phyloP scores from a whole-genome alignment of 139 green algal species.

The Chlamydomonas schloesseri region DNA sequence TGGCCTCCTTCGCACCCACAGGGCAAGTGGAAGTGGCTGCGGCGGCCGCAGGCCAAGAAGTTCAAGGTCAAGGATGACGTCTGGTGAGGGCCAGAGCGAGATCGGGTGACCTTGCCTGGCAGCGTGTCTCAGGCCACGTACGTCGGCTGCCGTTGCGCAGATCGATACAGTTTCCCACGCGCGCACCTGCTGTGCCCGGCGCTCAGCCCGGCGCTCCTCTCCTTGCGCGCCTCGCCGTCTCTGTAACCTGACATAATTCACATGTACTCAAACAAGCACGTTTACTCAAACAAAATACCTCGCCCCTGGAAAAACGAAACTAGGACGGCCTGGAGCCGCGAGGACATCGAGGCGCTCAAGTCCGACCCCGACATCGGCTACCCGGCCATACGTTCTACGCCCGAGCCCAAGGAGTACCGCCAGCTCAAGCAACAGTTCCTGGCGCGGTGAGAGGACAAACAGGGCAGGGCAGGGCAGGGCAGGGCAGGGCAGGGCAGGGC shows the following conservation, averaged over 20 bases:
- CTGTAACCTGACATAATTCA: no score
- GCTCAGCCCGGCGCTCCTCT: no score
- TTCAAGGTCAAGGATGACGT: not conserved
- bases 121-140: no score
- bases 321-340: not conserved
- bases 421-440: not conserved
- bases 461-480: not conserved
- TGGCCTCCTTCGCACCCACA: not conserved
- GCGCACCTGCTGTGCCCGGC: no score
- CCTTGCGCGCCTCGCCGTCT: no score
- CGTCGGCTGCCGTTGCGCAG: no score
- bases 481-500: not conserved
- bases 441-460: not conserved
- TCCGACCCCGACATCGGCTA: not conserved
- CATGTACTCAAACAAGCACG: no score
- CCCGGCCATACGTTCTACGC: not conserved
- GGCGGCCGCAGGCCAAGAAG: not conserved
- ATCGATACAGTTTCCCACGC: no score
- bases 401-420: conserved; percentile 5
- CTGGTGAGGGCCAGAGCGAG: no score
- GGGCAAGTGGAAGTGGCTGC: conserved; percentile 17
- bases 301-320: no score
- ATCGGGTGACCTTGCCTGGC: no score
- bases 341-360: not conserved
- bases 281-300: no score